Evolutionary conservation across 805 yeast genomes (phyloP), one percentile per base, ranked within the genome.

Genomic region (Ogataea ganodermae): DNA sequence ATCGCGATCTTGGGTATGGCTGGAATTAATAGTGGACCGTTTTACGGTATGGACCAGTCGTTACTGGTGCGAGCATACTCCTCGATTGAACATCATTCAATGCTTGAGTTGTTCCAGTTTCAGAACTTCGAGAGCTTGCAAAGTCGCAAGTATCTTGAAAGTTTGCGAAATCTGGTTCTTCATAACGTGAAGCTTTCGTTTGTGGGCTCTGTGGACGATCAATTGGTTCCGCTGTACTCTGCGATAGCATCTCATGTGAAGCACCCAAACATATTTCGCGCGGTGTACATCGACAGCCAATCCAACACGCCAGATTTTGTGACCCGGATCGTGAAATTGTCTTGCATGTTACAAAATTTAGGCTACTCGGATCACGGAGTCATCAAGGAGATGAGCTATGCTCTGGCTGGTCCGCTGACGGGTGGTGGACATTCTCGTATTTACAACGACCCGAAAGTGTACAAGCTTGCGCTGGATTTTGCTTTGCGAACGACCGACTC

Each of bases 391-490:
- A 76, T 92, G 35, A 88, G 96, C 46, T 77, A 74, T 35, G 76
- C 88, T 0, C 66, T 86, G 52, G 94, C 95, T 0, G 99, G 99
- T 0, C 86, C 96, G 1, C 71, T 94, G 44, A 92, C 97, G 0
- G 97, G 97, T 2, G 91, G 94, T 6, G 99, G 99, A 0, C 99
- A 92, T 64, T 90, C 97, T 0, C 84, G 79, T 52, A 82, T 94
- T 22, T 92, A 92, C 66, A 86, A 87, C 58, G 96, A 89, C 54
- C 80, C 83, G 3, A 79, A 83, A 46, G 98, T 94, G 1, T 92
- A 92, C 62, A 88, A 83, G 54, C 62, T 88, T 51, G 97, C 94
- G 0, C 59, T 91, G 35, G 76, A 82, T 49, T 84, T 86, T 61
- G 79, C 88, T 1, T 66, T 91, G 18, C 90, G 86, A 57, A 89